Percentiles rank a stretch among this genome's conserved stretches.
These are phyloP conservation scores for Mycena galopus DNA, from an alignment of 768 basidiomycete genomes.

Conservation along the genomic window DNA sequence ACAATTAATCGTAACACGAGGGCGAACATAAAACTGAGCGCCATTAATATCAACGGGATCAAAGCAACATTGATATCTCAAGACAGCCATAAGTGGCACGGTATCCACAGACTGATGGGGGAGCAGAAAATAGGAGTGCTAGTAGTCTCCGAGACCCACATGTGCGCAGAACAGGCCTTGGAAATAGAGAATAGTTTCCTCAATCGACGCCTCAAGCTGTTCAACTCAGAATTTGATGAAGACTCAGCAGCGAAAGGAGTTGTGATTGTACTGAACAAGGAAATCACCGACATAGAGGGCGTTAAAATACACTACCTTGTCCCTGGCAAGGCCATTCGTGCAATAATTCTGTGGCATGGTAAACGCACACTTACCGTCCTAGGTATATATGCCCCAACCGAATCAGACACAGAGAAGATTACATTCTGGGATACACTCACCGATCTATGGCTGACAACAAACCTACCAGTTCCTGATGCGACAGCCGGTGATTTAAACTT, in stretches of 20 bases:
- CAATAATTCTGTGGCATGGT: constrained; percentile 18
- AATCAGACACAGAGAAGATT: constrained; percentile 6
- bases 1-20: not conserved
- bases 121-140: constrained; percentile 16
- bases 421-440: not conserved
- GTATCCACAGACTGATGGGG: constrained; percentile 1
- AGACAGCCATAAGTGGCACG: constrained; percentile 23
- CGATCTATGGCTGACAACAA: not conserved
- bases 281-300: constrained; percentile 4
- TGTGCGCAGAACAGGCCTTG: not conserved
- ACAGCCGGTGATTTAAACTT: constrained; percentile 1
- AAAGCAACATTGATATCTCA: not conserved
- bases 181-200: constrained; percentile 11
- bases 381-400: constrained; percentile 16
- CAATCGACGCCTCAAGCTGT: not conserved
- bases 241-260: constrained; percentile 10
- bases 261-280: constrained; percentile 31
- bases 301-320: constrained; percentile 10
- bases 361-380: constrained; percentile 20
- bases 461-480: not conserved
- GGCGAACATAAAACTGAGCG: not conserved
- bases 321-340: constrained; percentile 13
- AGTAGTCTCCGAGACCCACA: constrained; percentile 15
- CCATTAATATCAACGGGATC: not conserved
- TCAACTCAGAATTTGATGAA: not conserved